Base-by-base conservation (phyloP, 345 rosid species). In the Garcia nutans region DNA sequence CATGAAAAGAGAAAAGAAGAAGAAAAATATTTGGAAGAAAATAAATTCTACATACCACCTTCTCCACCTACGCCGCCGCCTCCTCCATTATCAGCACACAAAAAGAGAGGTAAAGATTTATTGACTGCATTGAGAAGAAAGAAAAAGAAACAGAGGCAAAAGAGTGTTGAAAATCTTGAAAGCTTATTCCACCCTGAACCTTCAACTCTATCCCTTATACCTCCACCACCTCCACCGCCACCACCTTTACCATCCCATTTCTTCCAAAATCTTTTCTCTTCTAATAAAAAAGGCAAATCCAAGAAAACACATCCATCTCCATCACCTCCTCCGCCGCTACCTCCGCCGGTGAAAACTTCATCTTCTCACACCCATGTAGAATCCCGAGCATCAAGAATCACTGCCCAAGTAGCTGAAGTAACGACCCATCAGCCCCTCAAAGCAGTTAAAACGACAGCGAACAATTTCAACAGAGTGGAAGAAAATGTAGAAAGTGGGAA, bases 101-200 rank as follows among this genome's bases (percentile, higher is more conserved):
- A 28, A 28, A 85, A 80, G 89, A 89, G 86, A 84, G 89, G 88
- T 2, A 92, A 86, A 75, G 98, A 92, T 8, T 85, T 92, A 78
- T 82, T 90, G 42, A 80, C 24, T 54, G 81, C 93, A 13, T 15
- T 91, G 10, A 79, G 85, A 69, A 83, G 86, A 71, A 90, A 59
- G 86, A 90, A 75, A 82, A 92, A 89, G 89, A 87, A 87, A 70
- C 97, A 85, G 66, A 77, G 97, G 64, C 96, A 94, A 83, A 89
- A 86, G 79, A 94, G 98, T 81, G 86, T 88, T 28, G 98, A 94
- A 74, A 89, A 89, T 68, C 92, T 94, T 12, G 97, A 86, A 37
- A 70, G 80, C 74, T 87, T 94, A 72, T 87, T 94, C 74, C 73
- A 83, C 58, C 83, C 82, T 13, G 76, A 83, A 65, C 49, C 85